Evolutionary conservation across 2,329 filamentous ascomycete species (phyloP).

Genomic region (Neonectria punicea): DNA sequence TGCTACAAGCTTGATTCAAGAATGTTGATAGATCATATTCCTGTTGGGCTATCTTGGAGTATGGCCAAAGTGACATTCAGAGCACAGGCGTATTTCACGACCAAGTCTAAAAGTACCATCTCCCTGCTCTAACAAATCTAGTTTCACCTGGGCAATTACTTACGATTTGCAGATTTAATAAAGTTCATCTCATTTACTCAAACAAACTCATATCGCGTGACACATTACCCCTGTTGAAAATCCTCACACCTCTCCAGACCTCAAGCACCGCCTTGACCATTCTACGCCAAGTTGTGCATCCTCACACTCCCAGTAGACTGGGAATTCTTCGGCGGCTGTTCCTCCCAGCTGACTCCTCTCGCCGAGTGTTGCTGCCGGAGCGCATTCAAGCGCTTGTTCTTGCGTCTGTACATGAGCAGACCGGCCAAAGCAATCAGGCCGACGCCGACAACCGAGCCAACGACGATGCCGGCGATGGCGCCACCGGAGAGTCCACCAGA

Average conservation of each 20-base stretch:
- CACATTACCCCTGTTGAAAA: slow-evolving; percentile 7
- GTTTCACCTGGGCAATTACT: background rate
- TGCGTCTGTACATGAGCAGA: slow-evolving; percentile 62
- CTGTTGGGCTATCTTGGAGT: background rate
- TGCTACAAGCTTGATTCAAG: background rate
- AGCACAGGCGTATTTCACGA: background rate
- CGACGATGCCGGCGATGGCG: slow-evolving; percentile 78
- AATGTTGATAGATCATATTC: too few species aligned
- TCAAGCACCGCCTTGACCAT: background rate
- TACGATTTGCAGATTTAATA: slow-evolving; percentile 1
- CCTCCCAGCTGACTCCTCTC: slow-evolving; percentile 26
- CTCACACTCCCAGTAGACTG: slow-evolving; percentile 19
- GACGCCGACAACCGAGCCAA: slow-evolving; percentile 74
- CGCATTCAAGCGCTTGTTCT: slow-evolving; percentile 14
- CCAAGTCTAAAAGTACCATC: background rate
- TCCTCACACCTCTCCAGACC: background rate
- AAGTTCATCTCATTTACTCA: background rate
- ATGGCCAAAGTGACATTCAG: background rate
- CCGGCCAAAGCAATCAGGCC: slow-evolving; percentile 68
- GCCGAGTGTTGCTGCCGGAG: slow-evolving; percentile 24
- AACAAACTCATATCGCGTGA: slow-evolving; percentile 9
- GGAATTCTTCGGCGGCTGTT: slow-evolving; percentile 19
- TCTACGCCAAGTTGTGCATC: slow-evolving; percentile 15
- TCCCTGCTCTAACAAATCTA: background rate
- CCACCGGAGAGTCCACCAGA: slow-evolving; percentile 67